Conservation (phyloP, 2,329 filamentous ascomycete genomes). For the Botrytis fragariae region DNA sequence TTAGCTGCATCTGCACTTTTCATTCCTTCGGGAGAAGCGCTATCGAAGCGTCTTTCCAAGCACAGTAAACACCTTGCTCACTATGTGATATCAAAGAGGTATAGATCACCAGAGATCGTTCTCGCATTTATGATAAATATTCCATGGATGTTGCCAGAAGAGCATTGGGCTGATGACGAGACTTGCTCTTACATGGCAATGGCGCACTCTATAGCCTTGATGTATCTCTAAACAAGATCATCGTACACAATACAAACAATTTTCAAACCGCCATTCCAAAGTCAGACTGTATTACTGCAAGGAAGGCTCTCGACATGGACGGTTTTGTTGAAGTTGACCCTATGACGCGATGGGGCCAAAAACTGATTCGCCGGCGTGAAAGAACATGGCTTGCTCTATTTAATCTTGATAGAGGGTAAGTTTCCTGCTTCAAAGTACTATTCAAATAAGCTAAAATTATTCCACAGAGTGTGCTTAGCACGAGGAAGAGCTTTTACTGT, state of each 20-base stretch:
- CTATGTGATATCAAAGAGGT: slow-evolving; percentile 58
- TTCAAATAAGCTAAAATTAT: slow-evolving; percentile 26
- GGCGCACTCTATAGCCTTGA: slow-evolving; percentile 69
- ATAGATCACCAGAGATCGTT: slow-evolving; percentile 70
- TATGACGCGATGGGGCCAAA: slow-evolving; percentile 56
- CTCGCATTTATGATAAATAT: slow-evolving; percentile 74
- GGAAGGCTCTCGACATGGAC: slow-evolving; percentile 63
- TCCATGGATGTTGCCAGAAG: slow-evolving; percentile 69
- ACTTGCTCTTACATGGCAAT: slow-evolving; percentile 70
- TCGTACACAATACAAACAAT: slow-evolving; percentile 50
- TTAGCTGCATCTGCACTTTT: slow-evolving; percentile 68
- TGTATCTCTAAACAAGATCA: slow-evolving; percentile 66
- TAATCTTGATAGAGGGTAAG: slow-evolving; percentile 65
- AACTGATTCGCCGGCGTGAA: slow-evolving; percentile 63
- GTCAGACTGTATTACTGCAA: slow-evolving; percentile 67
- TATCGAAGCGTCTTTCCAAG: slow-evolving; percentile 63
- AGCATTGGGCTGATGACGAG: slow-evolving; percentile 69
- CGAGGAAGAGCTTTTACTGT: slow-evolving; percentile 67
- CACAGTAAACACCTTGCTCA: slow-evolving; percentile 63
- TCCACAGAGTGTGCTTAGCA: slow-evolving; percentile 60
- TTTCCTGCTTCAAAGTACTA: not conserved
- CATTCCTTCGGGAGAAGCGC: slow-evolving; percentile 58
- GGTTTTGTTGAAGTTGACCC: slow-evolving; percentile 64
- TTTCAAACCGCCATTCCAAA: slow-evolving; percentile 52
- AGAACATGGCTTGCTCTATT: slow-evolving; percentile 70